Evolutionary conservation across 257 asterid genomes (phyloP).

Genomic region (Thymus quinquecostatus): DNA sequence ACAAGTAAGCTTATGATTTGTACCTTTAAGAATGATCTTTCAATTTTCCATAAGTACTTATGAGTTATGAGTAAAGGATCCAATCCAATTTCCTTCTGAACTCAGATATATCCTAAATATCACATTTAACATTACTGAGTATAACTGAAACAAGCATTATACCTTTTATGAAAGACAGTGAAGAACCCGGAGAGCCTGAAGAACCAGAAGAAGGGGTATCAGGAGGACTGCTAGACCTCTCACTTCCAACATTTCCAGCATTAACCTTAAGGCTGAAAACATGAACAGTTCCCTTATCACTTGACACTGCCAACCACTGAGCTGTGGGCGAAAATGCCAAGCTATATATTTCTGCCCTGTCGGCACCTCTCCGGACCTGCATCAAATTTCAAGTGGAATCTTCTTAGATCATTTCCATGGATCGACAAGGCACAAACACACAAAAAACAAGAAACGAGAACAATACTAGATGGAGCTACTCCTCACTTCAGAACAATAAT

Average conservation of each 20-base stretch:
- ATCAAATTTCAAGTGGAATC: constrained; percentile 23
- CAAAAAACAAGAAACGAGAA: background rate
- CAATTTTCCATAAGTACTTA: background rate
- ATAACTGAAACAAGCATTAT: constrained; percentile 14
- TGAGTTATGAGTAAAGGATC: background rate
- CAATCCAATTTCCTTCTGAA: constrained; percentile 4
- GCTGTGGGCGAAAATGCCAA: constrained; percentile 81
- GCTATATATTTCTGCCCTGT: constrained; percentile 91
- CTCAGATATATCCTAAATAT: constrained; percentile 8
- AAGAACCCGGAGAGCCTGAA: constrained; percentile 69
- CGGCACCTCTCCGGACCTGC: constrained; percentile 98
- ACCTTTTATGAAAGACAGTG: constrained; percentile 93
- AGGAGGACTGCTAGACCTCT: constrained; percentile 58
- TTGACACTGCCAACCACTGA: constrained; percentile 94
- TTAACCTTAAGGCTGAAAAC: constrained; percentile 80
- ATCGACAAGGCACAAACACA: background rate
- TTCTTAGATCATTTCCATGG: background rate
- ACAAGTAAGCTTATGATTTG: background rate
- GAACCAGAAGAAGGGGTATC: constrained; percentile 48
- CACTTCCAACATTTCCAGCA: constrained; percentile 56
- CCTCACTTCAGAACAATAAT: constrained; percentile 13
- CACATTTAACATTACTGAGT: background rate
- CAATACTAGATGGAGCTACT: background rate
- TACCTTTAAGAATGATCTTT: background rate
- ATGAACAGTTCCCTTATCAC: constrained; percentile 96